Conservation (phyloP, 2,329 filamentous ascomycete species). For the Fusarium sublunatum region DNA sequence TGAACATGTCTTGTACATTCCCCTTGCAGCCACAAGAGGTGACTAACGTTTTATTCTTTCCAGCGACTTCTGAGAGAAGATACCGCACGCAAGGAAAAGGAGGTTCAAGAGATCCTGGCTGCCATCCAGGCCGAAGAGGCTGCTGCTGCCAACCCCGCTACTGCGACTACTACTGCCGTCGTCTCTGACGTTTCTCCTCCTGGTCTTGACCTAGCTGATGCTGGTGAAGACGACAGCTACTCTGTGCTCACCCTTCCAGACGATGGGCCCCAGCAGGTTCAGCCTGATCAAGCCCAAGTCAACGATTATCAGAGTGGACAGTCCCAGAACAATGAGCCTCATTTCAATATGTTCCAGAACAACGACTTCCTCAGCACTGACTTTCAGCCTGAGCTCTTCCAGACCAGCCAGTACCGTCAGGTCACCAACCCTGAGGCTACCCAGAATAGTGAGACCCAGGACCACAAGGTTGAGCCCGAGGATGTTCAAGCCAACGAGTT, state of each 20-base stretch:
- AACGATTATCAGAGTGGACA: neutral
- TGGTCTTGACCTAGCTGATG: neutral
- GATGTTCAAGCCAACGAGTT: neutral
- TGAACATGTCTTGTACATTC: neutral
- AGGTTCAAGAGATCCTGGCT: constrained; percentile 3
- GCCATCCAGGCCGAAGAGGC: constrained; percentile 24
- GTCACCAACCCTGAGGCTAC: neutral
- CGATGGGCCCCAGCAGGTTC: neutral
- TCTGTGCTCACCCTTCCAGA: neutral
- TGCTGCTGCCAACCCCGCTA: neutral
- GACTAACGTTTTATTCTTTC: constrained; percentile 5
- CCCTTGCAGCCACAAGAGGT: neutral
- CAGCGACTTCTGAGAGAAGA: constrained; percentile 8
- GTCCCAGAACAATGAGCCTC: neutral
- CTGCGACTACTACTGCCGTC: too few relatives aligned
- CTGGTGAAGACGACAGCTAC: neutral
- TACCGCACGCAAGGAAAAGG: neutral
- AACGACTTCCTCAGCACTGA: neutral
- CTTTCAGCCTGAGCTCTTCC: neutral
- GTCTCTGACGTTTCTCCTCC: neutral
- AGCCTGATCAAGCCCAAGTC: neutral
- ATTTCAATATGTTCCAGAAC: neutral
- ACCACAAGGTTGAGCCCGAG: too few relatives aligned
- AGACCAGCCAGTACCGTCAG: neutral
- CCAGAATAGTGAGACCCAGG: neutral